phyloP scores from a whole-genome alignment of 352 stramenopile genomes.

The Globisporangium alternatum region DNA sequence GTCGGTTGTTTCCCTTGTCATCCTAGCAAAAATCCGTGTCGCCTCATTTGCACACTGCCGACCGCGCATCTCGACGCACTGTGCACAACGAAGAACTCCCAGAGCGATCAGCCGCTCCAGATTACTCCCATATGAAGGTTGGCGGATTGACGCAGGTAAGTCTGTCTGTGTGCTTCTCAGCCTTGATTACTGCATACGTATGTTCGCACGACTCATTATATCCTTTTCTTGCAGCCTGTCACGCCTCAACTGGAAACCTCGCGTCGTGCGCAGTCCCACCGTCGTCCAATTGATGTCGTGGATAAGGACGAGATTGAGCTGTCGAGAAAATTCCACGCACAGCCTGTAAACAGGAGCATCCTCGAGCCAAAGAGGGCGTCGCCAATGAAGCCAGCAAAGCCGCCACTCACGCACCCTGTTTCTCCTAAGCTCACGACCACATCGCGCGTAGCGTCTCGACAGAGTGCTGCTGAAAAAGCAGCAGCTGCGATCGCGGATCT shows the following conservation, averaged over 20 bases:
- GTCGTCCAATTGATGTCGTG: constrained; percentile 49
- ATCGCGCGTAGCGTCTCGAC: constrained; percentile 28
- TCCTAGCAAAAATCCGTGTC: constrained; percentile 14
- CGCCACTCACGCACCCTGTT: constrained; percentile 38
- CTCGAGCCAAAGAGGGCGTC: constrained; percentile 31
- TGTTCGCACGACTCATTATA: neutral
- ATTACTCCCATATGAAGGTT: constrained; percentile 26
- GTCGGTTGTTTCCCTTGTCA: neutral
- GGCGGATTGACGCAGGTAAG: constrained; percentile 41
- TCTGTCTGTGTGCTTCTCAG: constrained; percentile 3
- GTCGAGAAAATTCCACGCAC: constrained; percentile 73
- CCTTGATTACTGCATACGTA: neutral
- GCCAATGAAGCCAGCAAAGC: constrained; percentile 20
- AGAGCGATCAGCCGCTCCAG: constrained; percentile 23
- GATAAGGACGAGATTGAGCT: constrained; percentile 75
- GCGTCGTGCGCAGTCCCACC: constrained; percentile 51
- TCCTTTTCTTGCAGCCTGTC: constrained; percentile 33
- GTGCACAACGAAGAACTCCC: constrained; percentile 22
- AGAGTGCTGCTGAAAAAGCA: constrained; percentile 32
- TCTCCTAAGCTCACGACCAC: constrained; percentile 47
- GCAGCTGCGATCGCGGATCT: constrained; percentile 29
- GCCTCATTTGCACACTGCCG: constrained; percentile 43
- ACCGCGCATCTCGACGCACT: constrained; percentile 31
- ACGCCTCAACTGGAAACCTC: constrained; percentile 67
- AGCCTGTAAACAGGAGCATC: constrained; percentile 56